phyloP scores from a whole-genome alignment of 148 eudicot species.

The Linanthus parryae region DNA sequence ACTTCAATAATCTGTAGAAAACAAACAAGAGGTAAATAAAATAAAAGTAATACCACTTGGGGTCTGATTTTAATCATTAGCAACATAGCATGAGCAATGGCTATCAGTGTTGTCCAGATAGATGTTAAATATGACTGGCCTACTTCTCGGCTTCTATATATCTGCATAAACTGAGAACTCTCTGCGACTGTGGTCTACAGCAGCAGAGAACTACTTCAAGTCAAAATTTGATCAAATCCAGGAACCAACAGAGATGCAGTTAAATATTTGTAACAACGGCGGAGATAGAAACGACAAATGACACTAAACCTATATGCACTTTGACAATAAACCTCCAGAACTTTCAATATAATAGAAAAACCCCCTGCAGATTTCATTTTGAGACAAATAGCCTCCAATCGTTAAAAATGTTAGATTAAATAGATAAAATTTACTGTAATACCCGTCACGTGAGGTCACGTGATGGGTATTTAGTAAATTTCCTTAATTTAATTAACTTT shows the following conservation, averaged over 20 bases:
- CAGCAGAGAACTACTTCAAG: conserved; percentile 11
- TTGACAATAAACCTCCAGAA: not conserved
- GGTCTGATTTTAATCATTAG: conserved; percentile 85
- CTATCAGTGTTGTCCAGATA: conserved; percentile 71
- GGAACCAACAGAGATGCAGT: conserved; percentile 1
- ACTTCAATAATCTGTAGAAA: not conserved
- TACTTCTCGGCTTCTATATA: conserved; percentile 89
- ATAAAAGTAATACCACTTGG: conserved; percentile 57
- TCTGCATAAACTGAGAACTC: conserved; percentile 58
- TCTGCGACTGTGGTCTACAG: conserved; percentile 36
- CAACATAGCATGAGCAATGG: conserved; percentile 75
- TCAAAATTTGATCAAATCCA: not conserved
- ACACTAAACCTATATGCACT: not conserved
- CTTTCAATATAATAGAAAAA: not conserved
- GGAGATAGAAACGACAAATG: not conserved
- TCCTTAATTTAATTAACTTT: no score
- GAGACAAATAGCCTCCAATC: no score
- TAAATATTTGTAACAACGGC: not conserved
- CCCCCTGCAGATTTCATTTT: no score
- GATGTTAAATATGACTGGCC: conserved; percentile 93
- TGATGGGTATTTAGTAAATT: no score
- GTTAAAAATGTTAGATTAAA: no score
- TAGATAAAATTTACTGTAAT: no score
- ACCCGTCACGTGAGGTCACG: no score
- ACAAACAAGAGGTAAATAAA: not conserved